phyloP scores from a whole-genome alignment of 208 protist species.

The Leishmania amazonensis region DNA sequence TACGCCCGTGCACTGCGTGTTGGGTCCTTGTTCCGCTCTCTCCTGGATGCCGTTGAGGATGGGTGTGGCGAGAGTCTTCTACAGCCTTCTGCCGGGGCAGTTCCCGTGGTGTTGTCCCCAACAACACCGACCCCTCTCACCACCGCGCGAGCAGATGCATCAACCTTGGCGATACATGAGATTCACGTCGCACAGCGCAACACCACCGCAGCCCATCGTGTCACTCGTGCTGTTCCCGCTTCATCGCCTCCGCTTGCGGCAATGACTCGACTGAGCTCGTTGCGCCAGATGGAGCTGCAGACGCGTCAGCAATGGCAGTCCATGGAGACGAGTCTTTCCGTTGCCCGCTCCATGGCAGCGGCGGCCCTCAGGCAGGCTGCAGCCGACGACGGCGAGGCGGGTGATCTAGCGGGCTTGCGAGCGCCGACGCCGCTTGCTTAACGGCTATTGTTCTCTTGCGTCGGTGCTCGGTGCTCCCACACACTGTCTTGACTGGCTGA shows the following conservation, averaged over 20 bases:
- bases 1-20: slow-evolving; percentile 14
- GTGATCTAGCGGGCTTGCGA: not conserved
- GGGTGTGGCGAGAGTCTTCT: not conserved
- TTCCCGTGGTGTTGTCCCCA: not conserved
- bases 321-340: slow-evolving; percentile 10
- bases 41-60: not conserved
- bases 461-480: not conserved
- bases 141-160: not conserved
- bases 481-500: not conserved
- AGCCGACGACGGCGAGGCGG: not conserved
- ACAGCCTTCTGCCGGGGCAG: not conserved
- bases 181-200: not conserved
- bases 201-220: not conserved
- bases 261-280: not conserved
- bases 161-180: not conserved
- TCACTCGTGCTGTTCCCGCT: not conserved
- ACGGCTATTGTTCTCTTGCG: not conserved
- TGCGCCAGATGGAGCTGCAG: slow-evolving; percentile 8
- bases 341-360: slow-evolving; percentile 9
- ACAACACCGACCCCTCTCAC: too few species aligned
- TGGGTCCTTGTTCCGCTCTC: not conserved
- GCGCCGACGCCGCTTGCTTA: not conserved
- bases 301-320: slow-evolving; percentile 16
- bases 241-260: not conserved
- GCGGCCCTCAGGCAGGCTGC: not conserved